Conservation (phyloP, 768 basidiomycete genomes). For the Naganishia vaughanmartiniae region DNA sequence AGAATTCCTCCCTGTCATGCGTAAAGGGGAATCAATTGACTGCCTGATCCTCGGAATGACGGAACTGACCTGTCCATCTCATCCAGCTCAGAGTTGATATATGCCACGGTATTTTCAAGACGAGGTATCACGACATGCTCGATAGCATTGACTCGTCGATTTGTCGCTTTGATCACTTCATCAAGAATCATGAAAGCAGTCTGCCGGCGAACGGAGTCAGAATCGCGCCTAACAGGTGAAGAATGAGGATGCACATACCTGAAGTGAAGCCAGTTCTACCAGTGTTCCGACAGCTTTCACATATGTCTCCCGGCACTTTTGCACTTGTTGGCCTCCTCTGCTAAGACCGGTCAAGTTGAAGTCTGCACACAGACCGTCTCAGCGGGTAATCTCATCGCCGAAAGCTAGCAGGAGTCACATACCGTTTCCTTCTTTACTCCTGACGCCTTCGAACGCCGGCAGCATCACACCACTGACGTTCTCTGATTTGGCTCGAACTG, state of each 20-base stretch:
- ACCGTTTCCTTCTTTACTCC: slow-evolving; percentile 72
- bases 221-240: neutral
- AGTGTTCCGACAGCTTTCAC: slow-evolving; percentile 96
- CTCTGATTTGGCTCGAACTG: slow-evolving; percentile 91
- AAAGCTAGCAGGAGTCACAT: slow-evolving; percentile 30
- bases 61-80: slow-evolving; percentile 89
- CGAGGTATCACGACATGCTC: slow-evolving; percentile 95
- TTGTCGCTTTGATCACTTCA: slow-evolving; percentile 98
- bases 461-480: slow-evolving; percentile 96
- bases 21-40: neutral
- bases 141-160: slow-evolving; percentile 96
- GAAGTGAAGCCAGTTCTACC: slow-evolving; percentile 89
- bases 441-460: slow-evolving; percentile 89
- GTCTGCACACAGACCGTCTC: slow-evolving; percentile 57
- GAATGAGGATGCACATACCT: slow-evolving; percentile 44
- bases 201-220: slow-evolving; percentile 54
- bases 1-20: slow-evolving; percentile 53
- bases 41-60: neutral
- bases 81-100: slow-evolving; percentile 93
- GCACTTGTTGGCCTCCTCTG: slow-evolving; percentile 91
- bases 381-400: slow-evolving; percentile 23
- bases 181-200: slow-evolving; percentile 98
- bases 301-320: slow-evolving; percentile 93
- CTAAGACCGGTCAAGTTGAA: slow-evolving; percentile 97
- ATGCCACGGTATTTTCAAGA: slow-evolving; percentile 95